A percentile compares a stretch with the other conserved stretches of the same genome.
Evolutionary conservation across 208 protist genomes (phyloP).

Genomic region (Naegleria fowleri): DNA sequence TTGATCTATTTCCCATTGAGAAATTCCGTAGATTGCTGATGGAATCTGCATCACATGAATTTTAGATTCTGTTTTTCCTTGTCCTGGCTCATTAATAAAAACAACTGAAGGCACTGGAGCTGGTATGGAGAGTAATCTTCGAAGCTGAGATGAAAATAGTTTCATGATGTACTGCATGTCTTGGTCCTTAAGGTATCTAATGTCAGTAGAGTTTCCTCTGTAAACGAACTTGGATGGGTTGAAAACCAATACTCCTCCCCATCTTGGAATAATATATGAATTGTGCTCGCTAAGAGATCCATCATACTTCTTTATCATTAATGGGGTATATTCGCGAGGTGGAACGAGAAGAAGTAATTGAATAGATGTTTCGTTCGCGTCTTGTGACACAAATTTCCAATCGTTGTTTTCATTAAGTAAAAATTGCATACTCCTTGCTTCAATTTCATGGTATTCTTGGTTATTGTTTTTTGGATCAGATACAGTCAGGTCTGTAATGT

Average conservation of each 20-base stretch:
- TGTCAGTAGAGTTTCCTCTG: neutral
- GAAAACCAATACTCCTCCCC: neutral
- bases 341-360: constrained; percentile 1
- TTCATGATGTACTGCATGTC: neutral
- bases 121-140: neutral
- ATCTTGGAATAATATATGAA: constrained; percentile 20
- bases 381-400: constrained; percentile 4
- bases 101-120: neutral
- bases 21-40: neutral
- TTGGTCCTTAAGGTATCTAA: neutral
- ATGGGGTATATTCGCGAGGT: neutral
- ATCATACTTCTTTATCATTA: neutral
- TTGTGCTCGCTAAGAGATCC: neutral
- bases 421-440: neutral
- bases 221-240: neutral
- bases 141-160: neutral
- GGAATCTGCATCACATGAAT: neutral
- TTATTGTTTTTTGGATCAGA: neutral
- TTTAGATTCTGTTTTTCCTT: neutral
- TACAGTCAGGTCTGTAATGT: too few species aligned
- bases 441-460: neutral
- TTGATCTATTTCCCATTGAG: constrained; percentile 22
- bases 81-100: neutral
- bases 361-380: neutral
- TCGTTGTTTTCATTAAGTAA: constrained; percentile 21